phyloP scores from a whole-genome alignment of 495 filamentous ascomycete species.

The Chaetomium cochliodes region DNA sequence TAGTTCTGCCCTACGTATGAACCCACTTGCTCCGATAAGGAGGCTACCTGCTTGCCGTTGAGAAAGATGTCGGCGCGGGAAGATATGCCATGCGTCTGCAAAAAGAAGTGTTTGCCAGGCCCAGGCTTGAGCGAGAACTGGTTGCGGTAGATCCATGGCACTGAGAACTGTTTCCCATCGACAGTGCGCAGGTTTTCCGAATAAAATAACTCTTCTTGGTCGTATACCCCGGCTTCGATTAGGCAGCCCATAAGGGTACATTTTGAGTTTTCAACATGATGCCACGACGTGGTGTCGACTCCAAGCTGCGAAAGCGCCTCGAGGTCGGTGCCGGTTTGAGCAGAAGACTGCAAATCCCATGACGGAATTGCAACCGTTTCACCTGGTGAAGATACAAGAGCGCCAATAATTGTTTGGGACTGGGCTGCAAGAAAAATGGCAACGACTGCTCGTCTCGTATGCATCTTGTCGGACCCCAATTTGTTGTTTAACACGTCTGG shows the following conservation, averaged over 20 bases:
- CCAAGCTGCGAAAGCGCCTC: constrained; percentile 46
- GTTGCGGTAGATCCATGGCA: constrained; percentile 62
- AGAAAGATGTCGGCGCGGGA: constrained; percentile 61
- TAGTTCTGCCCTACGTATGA: constrained; percentile 57
- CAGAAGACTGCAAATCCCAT: constrained; percentile 58
- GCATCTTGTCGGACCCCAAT: constrained; percentile 5
- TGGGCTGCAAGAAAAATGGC: neutral
- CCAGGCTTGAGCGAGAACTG: constrained; percentile 48
- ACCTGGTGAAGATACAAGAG: constrained; percentile 30
- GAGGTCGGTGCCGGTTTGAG: constrained; percentile 39
- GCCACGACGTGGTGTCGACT: constrained; percentile 54
- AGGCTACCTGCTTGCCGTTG: constrained; percentile 56
- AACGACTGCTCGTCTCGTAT: neutral
- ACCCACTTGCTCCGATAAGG: constrained; percentile 51
- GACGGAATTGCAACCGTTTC: constrained; percentile 49
- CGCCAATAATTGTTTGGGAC: neutral
- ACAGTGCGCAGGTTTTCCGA: constrained; percentile 53
- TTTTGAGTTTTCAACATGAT: constrained; percentile 46
- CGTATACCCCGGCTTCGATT: constrained; percentile 53
- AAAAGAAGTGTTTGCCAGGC: constrained; percentile 48
- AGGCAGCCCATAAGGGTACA: constrained; percentile 61
- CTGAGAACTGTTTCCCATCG: constrained; percentile 48
- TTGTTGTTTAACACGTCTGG: no score
- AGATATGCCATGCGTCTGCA: constrained; percentile 59
- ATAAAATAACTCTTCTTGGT: constrained; percentile 57